phyloP scores from a whole-genome alignment of 352 stramenopile species.

The Peronospora destructor region DNA sequence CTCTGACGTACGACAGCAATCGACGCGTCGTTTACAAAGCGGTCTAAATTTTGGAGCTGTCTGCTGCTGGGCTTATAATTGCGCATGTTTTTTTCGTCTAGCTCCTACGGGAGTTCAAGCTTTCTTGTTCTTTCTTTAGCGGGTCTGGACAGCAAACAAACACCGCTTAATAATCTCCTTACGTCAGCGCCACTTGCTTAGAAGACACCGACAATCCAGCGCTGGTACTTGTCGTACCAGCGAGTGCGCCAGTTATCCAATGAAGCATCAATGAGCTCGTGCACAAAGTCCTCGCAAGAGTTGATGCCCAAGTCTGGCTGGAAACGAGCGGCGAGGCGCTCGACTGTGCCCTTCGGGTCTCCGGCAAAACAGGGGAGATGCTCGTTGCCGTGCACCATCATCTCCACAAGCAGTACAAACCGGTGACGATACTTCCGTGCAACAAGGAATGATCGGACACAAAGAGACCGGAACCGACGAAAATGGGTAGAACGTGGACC shows the following conservation, averaged over 20 bases:
- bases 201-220: constrained; percentile 88
- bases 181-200: constrained; percentile 18
- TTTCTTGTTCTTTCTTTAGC: constrained; percentile 7
- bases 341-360: constrained; percentile 86
- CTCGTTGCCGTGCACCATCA: constrained; percentile 95
- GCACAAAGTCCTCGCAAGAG: constrained; percentile 92
- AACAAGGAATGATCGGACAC: constrained; percentile 93
- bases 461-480: constrained; percentile 91
- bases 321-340: constrained; percentile 89
- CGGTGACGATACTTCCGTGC: constrained; percentile 92
- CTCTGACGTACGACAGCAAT: constrained; percentile 16
- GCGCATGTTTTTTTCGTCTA: constrained; percentile 15
- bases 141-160: background rate
- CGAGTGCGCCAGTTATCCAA: constrained; percentile 95
- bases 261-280: constrained; percentile 92
- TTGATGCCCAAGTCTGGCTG: constrained; percentile 91
- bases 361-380: constrained; percentile 94
- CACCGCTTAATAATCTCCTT: constrained; percentile 1
- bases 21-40: constrained; percentile 33
- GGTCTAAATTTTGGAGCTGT: constrained; percentile 25
- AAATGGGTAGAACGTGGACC: constrained; percentile 90
- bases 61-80: constrained; percentile 22
- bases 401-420: constrained; percentile 94
- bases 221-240: constrained; percentile 95
- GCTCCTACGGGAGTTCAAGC: constrained; percentile 19